Evolutionary conservation across 768 basidiomycete species (phyloP).

Genomic region (Tricholoma furcatifolium): DNA sequence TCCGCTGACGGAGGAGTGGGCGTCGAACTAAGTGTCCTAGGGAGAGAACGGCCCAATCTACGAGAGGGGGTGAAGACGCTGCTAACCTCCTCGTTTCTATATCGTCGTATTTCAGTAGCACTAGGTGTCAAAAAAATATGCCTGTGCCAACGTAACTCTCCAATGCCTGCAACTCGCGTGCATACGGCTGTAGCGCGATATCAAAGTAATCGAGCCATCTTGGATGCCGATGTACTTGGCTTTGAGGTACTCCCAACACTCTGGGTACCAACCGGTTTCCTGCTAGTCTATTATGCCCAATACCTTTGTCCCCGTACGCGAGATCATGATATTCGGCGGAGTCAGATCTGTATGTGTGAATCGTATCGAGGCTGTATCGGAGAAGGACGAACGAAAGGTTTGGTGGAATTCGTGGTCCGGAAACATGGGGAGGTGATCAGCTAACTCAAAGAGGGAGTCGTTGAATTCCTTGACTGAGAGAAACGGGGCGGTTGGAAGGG

Average conservation of each 20-base stretch:
- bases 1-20: too few species aligned
- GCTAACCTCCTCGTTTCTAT: too few species aligned
- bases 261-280: slow-evolving; percentile 16
- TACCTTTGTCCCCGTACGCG: slow-evolving; percentile 7
- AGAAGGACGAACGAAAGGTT: background rate
- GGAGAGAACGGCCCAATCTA: too few species aligned
- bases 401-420: background rate
- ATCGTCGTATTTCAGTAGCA: background rate
- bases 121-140: too few species aligned
- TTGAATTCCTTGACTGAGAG: background rate
- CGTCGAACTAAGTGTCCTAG: too few species aligned
- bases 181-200: background rate
- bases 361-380: background rate
- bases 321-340: slow-evolving; percentile 1
- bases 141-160: background rate
- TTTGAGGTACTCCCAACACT: slow-evolving; percentile 20
- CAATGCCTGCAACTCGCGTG: background rate
- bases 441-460: background rate
- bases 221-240: background rate
- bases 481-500: slow-evolving; percentile 1
- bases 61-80: too few species aligned
- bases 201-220: background rate
- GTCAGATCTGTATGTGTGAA: slow-evolving; percentile 5
- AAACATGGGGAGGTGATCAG: background rate
- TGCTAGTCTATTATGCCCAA: slow-evolving; percentile 20